Evolutionary conservation across 108 stramenopile species (phyloP), one percentile per base, ranked within the genome.

Genomic region (Mayamaea pseudoterrestris): DNA sequence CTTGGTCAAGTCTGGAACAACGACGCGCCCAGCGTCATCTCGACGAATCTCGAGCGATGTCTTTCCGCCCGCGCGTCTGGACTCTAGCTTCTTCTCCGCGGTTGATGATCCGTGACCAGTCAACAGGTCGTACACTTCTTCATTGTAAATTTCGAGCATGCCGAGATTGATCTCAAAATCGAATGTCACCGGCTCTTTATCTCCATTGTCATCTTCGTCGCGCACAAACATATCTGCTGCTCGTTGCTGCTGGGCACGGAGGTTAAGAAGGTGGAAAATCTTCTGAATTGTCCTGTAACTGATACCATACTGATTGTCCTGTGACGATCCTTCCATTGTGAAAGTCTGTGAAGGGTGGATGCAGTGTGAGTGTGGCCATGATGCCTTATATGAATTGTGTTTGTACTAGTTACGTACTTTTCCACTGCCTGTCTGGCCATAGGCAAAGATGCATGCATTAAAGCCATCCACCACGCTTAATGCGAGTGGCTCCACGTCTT

Each of bases 361-460:
- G n/a, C n/a, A n/a, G n/a, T n/a, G n/a, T n/a, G n/a, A n/a, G n/a
- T n/a, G n/a, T n/a, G n/a, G n/a, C n/a, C n/a, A n/a, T n/a, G n/a
- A n/a, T n/a, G n/a, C n/a, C n/a, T n/a, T n/a, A n/a, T n/a, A n/a
- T n/a, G n/a, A n/a, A n/a, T n/a, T n/a, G n/a, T n/a, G n/a, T n/a
- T n/a, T n/a, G n/a, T n/a, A n/a, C n/a, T n/a, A n/a, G n/a, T n/a
- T n/a, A n/a, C n/a, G n/a, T n/a, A n/a, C n/a, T n/a, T n/a, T n/a
- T n/a, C n/a, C n/a, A n/a, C n/a, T n/a, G n/a, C n/a, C 56, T 25
- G 89, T 95, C 61, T 96, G 95, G 6, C 95, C 97, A 47, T 98
- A 98, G n/a, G 98, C 98, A 59, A 99, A 99, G 41, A 99, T 96
- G 62, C 96, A 99, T 9, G 93, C 93, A 61, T 96, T 97, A 74